Base-by-base conservation (phyloP, 148 eudicot genomes). In the Cornus florida region DNA sequence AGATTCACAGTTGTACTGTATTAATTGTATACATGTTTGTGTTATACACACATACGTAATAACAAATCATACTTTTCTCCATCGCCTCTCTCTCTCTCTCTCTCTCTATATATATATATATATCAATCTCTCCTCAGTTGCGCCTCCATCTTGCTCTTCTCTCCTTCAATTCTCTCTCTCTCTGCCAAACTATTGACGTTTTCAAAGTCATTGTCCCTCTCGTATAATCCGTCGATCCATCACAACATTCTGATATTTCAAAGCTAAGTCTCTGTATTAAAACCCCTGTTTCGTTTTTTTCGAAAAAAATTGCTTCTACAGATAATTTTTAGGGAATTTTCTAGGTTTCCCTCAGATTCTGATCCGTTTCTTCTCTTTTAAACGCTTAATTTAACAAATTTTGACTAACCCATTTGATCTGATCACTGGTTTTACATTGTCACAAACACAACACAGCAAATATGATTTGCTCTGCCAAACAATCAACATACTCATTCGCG, bases 401-500 rank as follows among this genome's bases (percentile, higher is more conserved):
- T 22, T 17, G 17, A 7, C 66, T 0, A 31, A 56, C 76, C 43
- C 76, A 7, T 22, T 72, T 24, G 62, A 46, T 72, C 24, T 56
- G 62, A 57, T 43, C 48, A 50, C 4, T 12, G 11, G 4, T 28
- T 4, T 32, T 19, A 50, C 48, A 10, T 20, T 71, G 38, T 74
- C 39, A 8, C 13, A 56, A 32, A 74, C 9, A 39, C 28, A 16
- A 38, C 66, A 60, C 23, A 65, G 2, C 74, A 65, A 65, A 10
- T 7, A 80, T 74, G 82, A 74, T 67, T 48, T 80, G 60, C 59
- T 74, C 73, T 19, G 71, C 74, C 3, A 80, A 74, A 57, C 73
- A 74, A 57, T 35, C 78, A 38, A 35, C 77, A 53, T 33, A 3
- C 17, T 12, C 60, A 20, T 19, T 67, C 39, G 20, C 62, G 20